Conservation (phyloP, 176 grass and related monocot genomes). For the Rhipidocladum racemiflorum region DNA sequence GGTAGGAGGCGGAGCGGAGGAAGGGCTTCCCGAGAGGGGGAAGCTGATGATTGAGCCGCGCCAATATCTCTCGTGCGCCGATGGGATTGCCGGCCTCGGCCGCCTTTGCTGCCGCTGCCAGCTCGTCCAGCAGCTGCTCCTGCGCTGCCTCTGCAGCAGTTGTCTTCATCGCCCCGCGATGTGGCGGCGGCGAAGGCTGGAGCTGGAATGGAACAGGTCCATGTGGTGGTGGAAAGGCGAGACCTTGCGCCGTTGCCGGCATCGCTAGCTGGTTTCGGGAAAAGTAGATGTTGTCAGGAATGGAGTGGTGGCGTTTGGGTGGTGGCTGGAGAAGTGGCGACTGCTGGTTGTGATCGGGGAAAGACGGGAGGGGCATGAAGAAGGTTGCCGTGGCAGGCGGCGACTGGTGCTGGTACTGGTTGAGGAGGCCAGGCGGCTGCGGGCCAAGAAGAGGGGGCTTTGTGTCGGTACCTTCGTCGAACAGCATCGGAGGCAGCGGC, state of each 20-base stretch:
- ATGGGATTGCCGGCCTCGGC: constrained; percentile 65
- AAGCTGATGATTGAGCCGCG: constrained; percentile 99
- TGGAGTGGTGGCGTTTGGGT: constrained; percentile 52
- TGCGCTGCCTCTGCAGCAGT: constrained; percentile 37
- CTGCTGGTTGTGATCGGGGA: constrained; percentile 34
- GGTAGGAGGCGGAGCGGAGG: constrained; percentile 87
- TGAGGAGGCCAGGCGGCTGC: constrained; percentile 40
- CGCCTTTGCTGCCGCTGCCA: constrained; percentile 74
- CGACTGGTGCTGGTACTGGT: constrained; percentile 50
- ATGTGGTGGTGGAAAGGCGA: constrained; percentile 38
- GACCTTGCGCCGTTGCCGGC: constrained; percentile 17
- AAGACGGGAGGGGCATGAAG: constrained; percentile 52
- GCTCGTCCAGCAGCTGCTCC: constrained; percentile 57
- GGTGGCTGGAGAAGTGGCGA: constrained; percentile 43
- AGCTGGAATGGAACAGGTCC: constrained; percentile 44
- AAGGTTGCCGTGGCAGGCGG: constrained; percentile 42
- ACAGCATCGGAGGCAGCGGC: constrained; percentile 43
- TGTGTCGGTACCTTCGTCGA: constrained; percentile 46
- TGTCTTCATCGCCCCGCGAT: constrained; percentile 25
- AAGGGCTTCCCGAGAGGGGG: constrained; percentile 86
- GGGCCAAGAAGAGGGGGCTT: constrained; percentile 52
- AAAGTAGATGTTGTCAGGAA: constrained; percentile 44
- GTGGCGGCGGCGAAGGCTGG: constrained; percentile 50
- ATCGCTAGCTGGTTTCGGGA: constrained; percentile 28
- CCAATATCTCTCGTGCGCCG: constrained; percentile 97